Conservation (phyloP, 73 alveolate species). For the Paramecium sexaurelia region DNA sequence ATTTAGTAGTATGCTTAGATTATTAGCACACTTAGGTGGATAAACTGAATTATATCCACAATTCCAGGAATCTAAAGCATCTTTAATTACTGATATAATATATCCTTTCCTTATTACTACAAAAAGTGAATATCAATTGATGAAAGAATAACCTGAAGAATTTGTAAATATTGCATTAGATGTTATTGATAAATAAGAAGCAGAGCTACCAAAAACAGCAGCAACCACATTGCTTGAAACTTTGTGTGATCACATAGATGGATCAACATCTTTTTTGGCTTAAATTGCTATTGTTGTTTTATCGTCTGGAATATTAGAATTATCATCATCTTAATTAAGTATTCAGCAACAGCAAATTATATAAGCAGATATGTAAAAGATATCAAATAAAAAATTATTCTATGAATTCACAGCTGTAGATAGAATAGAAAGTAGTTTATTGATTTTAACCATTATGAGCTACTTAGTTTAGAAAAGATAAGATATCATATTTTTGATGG, state of each 20-base stretch:
- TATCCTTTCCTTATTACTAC: conserved; percentile 73
- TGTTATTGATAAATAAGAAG: conserved; percentile 78
- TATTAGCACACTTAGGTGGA: conserved; percentile 49
- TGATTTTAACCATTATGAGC: conserved; percentile 45
- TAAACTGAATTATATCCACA: conserved; percentile 65
- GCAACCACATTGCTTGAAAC: conserved; percentile 83
- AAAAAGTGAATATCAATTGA: conserved; percentile 61
- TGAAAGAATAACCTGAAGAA: conserved; percentile 75
- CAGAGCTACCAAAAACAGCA: conserved; percentile 68
- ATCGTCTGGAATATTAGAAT: conserved; percentile 7
- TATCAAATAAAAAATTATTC: background rate
- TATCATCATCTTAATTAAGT: background rate
- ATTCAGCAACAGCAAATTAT: background rate
- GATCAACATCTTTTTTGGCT: conserved; percentile 69
- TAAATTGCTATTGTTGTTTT: conserved; percentile 61
- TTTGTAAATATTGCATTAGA: conserved; percentile 83
- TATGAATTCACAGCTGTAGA: background rate
- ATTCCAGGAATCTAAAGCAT: conserved; percentile 42
- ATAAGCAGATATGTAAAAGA: background rate
- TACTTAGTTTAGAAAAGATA: conserved; percentile 51
- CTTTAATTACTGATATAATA: conserved; percentile 72
- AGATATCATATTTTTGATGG: conserved; percentile 23
- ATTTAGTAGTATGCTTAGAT: background rate
- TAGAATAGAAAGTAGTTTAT: conserved; percentile 58
- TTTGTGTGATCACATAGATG: conserved; percentile 79